These are phyloP conservation scores for Colletotrichum liriopes DNA, from an alignment of 2,329 filamentous ascomycete genomes.

Conservation along the genomic window DNA sequence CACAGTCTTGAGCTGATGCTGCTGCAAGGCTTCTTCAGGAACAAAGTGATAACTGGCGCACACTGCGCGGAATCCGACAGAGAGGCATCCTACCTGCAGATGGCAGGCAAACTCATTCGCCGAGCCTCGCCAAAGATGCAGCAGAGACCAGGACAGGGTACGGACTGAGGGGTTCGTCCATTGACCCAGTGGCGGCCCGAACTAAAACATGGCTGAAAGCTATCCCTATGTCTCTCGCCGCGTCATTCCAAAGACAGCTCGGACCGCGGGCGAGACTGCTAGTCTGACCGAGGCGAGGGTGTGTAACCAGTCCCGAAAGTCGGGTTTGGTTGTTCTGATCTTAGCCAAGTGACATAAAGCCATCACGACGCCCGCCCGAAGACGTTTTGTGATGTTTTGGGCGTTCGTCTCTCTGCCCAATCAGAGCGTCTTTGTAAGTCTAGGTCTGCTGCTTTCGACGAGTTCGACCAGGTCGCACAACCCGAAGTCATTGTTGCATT, in stretches of 20 bases:
- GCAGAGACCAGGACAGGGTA: background rate
- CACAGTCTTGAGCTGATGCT: slow-evolving; percentile 29
- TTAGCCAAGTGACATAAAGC: slow-evolving; percentile 39
- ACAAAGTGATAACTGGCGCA: background rate
- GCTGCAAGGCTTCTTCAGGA: slow-evolving; percentile 17
- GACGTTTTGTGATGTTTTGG: slow-evolving; percentile 36
- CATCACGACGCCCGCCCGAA: slow-evolving; percentile 30
- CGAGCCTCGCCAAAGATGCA: slow-evolving; percentile 2
- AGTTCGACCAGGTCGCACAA: slow-evolving; percentile 15
- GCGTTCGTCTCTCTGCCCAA: slow-evolving; percentile 26
- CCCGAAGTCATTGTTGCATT: slow-evolving; percentile 24
- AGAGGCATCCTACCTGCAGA: slow-evolving; percentile 20
- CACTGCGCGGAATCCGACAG: background rate
- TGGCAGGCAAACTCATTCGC: slow-evolving; percentile 24
- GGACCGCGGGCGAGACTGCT: slow-evolving; percentile 20
- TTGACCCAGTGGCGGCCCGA: slow-evolving; percentile 34
- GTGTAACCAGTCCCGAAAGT: slow-evolving; percentile 22
- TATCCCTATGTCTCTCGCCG: slow-evolving; percentile 26
- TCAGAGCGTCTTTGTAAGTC: background rate
- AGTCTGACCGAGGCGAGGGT: slow-evolving; percentile 18
- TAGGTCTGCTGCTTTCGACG: slow-evolving; percentile 31
- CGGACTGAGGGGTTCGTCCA: slow-evolving; percentile 25
- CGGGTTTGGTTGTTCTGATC: slow-evolving; percentile 22
- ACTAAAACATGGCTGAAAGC: slow-evolving; percentile 42
- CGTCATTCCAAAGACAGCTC: slow-evolving; percentile 32